Percentiles rank a stretch among this genome's conserved stretches.
phyloP scores from a whole-genome alignment of 2,329 filamentous ascomycete species.

The Whalleya microplaca region DNA sequence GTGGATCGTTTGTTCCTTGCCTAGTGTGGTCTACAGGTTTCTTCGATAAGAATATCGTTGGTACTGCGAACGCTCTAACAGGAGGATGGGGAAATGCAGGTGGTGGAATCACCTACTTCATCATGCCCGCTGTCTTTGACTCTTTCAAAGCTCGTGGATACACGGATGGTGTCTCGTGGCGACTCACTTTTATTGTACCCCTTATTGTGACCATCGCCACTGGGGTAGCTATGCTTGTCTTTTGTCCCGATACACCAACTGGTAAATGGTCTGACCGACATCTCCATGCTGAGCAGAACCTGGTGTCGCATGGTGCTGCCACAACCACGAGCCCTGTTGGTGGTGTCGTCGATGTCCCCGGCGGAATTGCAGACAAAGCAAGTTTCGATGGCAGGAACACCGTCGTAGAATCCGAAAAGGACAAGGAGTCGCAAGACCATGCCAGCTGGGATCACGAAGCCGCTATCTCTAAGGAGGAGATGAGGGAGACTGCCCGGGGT shows the following conservation, averaged over 20 bases:
- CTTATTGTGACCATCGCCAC: conserved; percentile 73
- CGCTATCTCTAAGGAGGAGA: conserved; percentile 52
- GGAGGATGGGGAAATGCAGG: conserved; percentile 87
- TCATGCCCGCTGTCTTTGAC: conserved; percentile 90
- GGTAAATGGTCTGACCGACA: conserved; percentile 80
- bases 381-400: conserved; percentile 46
- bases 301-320: conserved; percentile 48
- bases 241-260: conserved; percentile 81
- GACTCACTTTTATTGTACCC: conserved; percentile 82
- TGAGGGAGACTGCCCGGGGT: conserved; percentile 57
- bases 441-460: conserved; percentile 48
- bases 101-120: conserved; percentile 89
- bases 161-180: conserved; percentile 73
- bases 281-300: conserved; percentile 57
- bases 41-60: conserved; percentile 90
- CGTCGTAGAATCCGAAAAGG: conserved; percentile 43
- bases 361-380: conserved; percentile 49
- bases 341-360: conserved; percentile 56
- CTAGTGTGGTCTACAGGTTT: conserved; percentile 93
- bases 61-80: conserved; percentile 83
- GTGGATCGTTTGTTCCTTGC: conserved; percentile 80
- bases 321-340: conserved; percentile 30
- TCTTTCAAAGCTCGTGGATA: conserved; percentile 69
- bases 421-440: conserved; percentile 40
- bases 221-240: conserved; percentile 69